Percentiles rank a stretch among this genome's conserved stretches.
Conservation (phyloP, 352 stramenopile genomes). For the Thalassiosira livingstoniorum region DNA sequence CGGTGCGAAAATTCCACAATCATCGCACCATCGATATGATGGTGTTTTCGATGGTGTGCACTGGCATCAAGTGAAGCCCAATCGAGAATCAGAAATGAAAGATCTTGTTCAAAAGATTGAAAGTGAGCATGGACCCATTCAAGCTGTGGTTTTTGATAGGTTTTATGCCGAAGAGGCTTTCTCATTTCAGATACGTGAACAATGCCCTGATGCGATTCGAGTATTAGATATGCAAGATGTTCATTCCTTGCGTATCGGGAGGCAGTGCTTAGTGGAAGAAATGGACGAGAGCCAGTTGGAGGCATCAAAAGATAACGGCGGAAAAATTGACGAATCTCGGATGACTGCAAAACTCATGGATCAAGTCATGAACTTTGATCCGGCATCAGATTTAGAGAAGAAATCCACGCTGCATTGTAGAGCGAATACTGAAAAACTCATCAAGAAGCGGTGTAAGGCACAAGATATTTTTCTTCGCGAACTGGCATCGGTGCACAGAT, state of each 20-base stretch:
- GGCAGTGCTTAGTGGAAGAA: constrained; percentile 86
- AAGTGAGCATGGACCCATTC: constrained; percentile 17
- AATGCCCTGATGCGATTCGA: constrained; percentile 85
- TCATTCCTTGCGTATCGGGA: constrained; percentile 89
- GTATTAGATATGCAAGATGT: constrained; percentile 94
- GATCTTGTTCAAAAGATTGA: constrained; percentile 43
- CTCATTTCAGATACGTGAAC: constrained; percentile 71
- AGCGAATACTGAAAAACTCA: not conserved
- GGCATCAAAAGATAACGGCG: not conserved
- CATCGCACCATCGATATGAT: not conserved
- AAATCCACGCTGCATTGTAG: not conserved
- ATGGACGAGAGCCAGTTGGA: constrained; percentile 18
- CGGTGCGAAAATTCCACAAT: constrained; percentile 16
- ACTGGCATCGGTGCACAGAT: constrained; percentile 69
- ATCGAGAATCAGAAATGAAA: constrained; percentile 56
- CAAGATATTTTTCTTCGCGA: constrained; percentile 61
- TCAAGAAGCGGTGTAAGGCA: constrained; percentile 18
- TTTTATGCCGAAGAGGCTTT: constrained; percentile 82
- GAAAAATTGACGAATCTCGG: not conserved
- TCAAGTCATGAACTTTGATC: constrained; percentile 46
- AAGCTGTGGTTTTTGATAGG: constrained; percentile 74
- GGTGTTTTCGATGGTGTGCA: constrained; percentile 20
- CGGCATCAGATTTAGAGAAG: not conserved
- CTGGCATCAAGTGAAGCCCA: constrained; percentile 58
- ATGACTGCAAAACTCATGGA: constrained; percentile 32